Base-by-base conservation (phyloP, 805 yeast species). In the Cyberlindnera maclurae region DNA sequence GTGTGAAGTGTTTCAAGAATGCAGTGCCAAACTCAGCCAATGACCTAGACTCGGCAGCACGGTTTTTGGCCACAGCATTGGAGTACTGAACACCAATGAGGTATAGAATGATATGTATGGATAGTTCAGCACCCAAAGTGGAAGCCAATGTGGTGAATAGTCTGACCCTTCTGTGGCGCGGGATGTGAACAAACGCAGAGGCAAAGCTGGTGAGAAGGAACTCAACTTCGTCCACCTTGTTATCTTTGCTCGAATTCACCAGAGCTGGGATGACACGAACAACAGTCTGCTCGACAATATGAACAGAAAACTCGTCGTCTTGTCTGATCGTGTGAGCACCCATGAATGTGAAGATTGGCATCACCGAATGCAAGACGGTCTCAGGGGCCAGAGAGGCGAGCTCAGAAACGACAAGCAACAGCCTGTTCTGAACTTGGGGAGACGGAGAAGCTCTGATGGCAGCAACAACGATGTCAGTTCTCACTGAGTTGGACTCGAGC, bases 301-400 rank as follows among this genome's bases (percentile, higher is more conserved):
- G 84, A 26, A 82, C 82, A 0, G 97, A 87, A 55, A 85, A 90
- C 57, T 87, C 97, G 60, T 93, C 97, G 59, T 93, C 98, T 63
- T 93, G 96, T 54, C 96, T 81, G 37, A 93, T 76, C 12, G 97
- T 89, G 54, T 88, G 95, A 11, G 97, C 95, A 43, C 98, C 98
- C 97, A 93, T 93, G 53, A 93, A 93, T 1, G 98, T 93, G 68
- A 93, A 93, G 37, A 93, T 90, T n/a, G 98, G 98, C 98, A 93
- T 93, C 8, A 93, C 96, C 2, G 96, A 84, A 63, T 93, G 97
- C 38, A 93, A 67, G 22, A 93, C 88, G 24, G 83, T 76, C 54
- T 90, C 97, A 8, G 97, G 96, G 11, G 90, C 84, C 40, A 93
- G 64, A 1, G 87, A 69, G 1, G 97, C 97, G 49, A 93, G 66